Conservation (phyloP, 2,329 filamentous ascomycete genomes). For the Dichotomopilus funicola region DNA sequence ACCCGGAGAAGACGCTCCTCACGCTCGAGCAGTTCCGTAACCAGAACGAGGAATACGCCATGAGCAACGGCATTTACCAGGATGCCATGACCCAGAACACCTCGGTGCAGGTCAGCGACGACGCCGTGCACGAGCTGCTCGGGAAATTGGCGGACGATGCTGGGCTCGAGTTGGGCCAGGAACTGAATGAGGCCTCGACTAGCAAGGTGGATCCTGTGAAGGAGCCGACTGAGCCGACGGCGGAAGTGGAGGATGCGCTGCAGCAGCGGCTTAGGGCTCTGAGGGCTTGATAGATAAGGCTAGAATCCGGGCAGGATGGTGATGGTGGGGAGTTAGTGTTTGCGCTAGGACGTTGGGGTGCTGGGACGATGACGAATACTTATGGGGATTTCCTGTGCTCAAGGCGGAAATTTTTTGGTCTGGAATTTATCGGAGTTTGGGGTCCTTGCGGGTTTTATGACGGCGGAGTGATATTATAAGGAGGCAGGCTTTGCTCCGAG, state of each 20-base stretch:
- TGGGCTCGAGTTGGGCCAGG: conserved; percentile 72
- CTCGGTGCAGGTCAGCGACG: conserved; percentile 64
- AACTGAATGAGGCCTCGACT: conserved; percentile 56
- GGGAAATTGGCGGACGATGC: conserved; percentile 83
- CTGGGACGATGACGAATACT: no score
- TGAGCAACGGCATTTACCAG: conserved; percentile 70
- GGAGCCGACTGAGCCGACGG: conserved; percentile 58
- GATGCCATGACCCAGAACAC: conserved; percentile 77
- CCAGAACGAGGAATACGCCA: conserved; percentile 58
- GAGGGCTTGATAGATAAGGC: conserved; percentile 31
- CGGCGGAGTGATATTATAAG: no score
- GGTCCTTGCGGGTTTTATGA: no score
- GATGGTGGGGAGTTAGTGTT: not conserved
- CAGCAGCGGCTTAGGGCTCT: conserved; percentile 53
- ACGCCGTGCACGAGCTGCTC: conserved; percentile 81
- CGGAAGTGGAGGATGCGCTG: conserved; percentile 73
- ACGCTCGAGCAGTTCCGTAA: conserved; percentile 56
- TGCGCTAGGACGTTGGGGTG: no score
- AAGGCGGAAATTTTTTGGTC: no score
- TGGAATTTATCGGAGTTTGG: no score
- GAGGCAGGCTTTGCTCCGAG: no score
- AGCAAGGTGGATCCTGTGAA: conserved; percentile 50
- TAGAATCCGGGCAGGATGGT: not conserved
- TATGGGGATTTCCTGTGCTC: no score
- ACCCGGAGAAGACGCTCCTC: conserved; percentile 54